These are phyloP conservation scores for Nissolia schottii DNA, from an alignment of 306 rosid species.

Conservation along the genomic window DNA sequence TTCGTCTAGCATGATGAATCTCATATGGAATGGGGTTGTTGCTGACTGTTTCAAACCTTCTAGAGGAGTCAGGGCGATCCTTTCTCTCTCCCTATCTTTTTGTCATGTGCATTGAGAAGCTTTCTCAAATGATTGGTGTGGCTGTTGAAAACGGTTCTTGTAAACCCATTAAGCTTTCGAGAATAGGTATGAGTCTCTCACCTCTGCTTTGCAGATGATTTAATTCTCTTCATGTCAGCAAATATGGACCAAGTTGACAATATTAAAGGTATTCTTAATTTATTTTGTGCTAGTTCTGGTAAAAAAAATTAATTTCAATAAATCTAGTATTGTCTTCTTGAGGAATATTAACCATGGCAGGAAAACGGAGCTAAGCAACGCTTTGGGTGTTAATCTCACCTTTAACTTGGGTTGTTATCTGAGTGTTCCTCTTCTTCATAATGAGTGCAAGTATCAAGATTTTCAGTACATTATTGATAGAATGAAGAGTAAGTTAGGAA, in stretches of 20 bases:
- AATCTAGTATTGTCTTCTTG: background rate
- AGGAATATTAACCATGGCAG: background rate
- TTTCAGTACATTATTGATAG: background rate
- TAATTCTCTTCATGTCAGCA: background rate
- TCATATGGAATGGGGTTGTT: background rate
- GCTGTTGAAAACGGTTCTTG: background rate
- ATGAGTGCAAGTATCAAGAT: background rate
- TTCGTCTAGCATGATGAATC: background rate
- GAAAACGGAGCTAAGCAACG: background rate
- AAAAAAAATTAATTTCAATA: background rate
- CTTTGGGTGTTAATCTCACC: background rate
- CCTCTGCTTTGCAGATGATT: background rate
- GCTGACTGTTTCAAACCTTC: background rate
- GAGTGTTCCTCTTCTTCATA: background rate
- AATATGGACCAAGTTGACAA: background rate
- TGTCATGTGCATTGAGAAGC: background rate
- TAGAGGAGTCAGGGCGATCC: background rate
- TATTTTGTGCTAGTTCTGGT: background rate
- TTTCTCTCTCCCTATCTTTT: background rate
- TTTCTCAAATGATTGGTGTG: background rate
- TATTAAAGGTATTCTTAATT: background rate
- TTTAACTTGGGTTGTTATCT: background rate
- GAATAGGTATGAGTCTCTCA: background rate
- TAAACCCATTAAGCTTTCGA: background rate
- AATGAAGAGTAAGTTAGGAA: background rate